Conservation (phyloP, 75 land plant genomes). For the Selaginella tamariscina region DNA sequence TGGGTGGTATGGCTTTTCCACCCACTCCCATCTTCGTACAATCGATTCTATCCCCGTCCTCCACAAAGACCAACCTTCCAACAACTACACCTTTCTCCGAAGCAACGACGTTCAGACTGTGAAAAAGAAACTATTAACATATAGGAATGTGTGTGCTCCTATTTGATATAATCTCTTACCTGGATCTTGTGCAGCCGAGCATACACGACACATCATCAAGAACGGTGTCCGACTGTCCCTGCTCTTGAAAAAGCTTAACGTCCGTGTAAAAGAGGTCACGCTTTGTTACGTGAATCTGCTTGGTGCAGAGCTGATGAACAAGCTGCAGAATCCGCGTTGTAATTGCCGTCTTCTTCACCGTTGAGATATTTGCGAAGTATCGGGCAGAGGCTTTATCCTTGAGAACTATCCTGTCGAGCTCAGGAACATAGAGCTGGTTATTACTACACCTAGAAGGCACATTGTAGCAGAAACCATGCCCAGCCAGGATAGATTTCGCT, state of each 20-base stretch:
- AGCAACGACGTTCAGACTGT: slow-evolving; percentile 29
- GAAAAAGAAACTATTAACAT: too few species aligned
- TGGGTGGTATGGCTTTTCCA: slow-evolving; percentile 96
- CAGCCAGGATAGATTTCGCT: slow-evolving; percentile 59
- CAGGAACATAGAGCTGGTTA: slow-evolving; percentile 85
- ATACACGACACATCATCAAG: slow-evolving; percentile 89
- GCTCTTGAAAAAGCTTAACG: slow-evolving; percentile 88
- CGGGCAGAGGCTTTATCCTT: slow-evolving; percentile 59
- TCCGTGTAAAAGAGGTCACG: slow-evolving; percentile 94
- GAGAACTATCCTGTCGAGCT: slow-evolving; percentile 85
- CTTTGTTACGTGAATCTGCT: slow-evolving; percentile 86
- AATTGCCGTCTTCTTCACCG: slow-evolving; percentile 70
- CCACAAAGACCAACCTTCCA: slow-evolving; percentile 50
- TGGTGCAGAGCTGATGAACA: slow-evolving; percentile 63
- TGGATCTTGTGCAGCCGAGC: slow-evolving; percentile 77
- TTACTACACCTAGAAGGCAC: slow-evolving; percentile 60
- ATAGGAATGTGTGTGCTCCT: too few species aligned
- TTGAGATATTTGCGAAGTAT: slow-evolving; percentile 48
- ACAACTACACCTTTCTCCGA: slow-evolving; percentile 36
- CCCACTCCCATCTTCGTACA: slow-evolving; percentile 98
- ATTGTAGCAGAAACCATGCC: slow-evolving; percentile 61
- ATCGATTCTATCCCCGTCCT: slow-evolving; percentile 84
- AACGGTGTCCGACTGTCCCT: slow-evolving; percentile 70
- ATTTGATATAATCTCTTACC: too few species aligned
- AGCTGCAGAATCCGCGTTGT: slow-evolving; percentile 71